Base-by-base conservation (phyloP, 345 rosid genomes). In the Lepidium aucheri region DNA sequence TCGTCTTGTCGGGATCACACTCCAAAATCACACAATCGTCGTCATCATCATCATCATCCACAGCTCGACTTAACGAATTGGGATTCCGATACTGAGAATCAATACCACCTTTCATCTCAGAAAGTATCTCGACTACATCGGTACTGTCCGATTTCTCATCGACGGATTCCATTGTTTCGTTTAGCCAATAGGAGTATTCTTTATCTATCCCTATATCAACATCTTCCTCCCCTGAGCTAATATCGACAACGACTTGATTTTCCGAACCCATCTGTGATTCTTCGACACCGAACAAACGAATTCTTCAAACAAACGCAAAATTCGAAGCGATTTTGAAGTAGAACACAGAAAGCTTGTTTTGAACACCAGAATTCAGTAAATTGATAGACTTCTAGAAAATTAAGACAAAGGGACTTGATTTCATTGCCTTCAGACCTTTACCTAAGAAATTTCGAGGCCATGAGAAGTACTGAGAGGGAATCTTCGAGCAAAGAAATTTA, bases 1-100 rank as follows among this genome's bases (percentile, higher is more conserved):
- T 12, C 33, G 44, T 0, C 55, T 73, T 73, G 15, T 73, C 77
- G 2, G 77, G 77, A 53, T 73, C 77, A 59, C 56, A 7, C 0
- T 73, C 77, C 55, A 73, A 30, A 73, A 73, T 73, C 49, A 73
- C 67, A 73, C 77, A 73, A 24, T 70, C 72, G n/a, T 20, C 22
- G 2, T 53, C 74, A 1, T 59, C 73, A 3, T 68, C 76, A 8
- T 41, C 72, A 2, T 73, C 58, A 0, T 53, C 67, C 5, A 49
- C 3, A 41, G 57, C n/a, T 28, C 32, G 52, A 61, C 0, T 41
- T 4, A 39, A 44, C 7, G 52, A 50, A 6, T 46, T 50, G 0
- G 51, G 15, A 8, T 73, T 73, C 47, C 67, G 62, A 52, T n/a
- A 56, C 8, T 4, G 54, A 58, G 72, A 73, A 51, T 65, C 28